Conservation (phyloP, 2,329 filamentous ascomycete species). For the Aspergillus sp. region DNA sequence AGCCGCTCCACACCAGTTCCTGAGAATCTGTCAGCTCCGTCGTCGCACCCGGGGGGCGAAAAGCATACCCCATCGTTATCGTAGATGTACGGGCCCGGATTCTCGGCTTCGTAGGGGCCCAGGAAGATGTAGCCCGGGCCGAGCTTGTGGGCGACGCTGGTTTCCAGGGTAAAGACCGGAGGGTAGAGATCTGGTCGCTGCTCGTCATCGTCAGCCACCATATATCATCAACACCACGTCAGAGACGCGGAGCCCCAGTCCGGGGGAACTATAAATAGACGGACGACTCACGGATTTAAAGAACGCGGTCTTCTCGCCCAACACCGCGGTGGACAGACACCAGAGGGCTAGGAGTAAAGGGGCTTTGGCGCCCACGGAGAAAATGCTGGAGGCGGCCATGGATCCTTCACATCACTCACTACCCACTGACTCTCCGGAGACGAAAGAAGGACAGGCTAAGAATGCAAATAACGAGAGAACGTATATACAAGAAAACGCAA, state of each 20-base stretch:
- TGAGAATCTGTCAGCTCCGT: slow-evolving; percentile 12
- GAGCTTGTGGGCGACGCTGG: slow-evolving; percentile 20
- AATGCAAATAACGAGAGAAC: slow-evolving; percentile 2
- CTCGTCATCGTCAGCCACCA: slow-evolving; percentile 1
- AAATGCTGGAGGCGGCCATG: slow-evolving; percentile 15
- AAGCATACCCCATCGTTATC: slow-evolving; percentile 38
- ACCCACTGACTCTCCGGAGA: slow-evolving; percentile 3
- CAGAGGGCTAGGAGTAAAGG: slow-evolving; percentile 1
- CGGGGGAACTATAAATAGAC: not conserved
- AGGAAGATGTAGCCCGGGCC: slow-evolving; percentile 44
- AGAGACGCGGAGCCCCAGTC: not conserved
- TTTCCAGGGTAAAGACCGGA: slow-evolving; percentile 25
- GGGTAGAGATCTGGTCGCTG: slow-evolving; percentile 33
- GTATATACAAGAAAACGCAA: slow-evolving; percentile 1
- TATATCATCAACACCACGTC: not conserved
- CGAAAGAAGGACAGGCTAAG: no score
- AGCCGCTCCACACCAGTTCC: slow-evolving; percentile 44
- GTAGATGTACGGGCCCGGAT: slow-evolving; percentile 44
- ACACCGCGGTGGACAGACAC: slow-evolving; percentile 12
- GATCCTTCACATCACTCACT: slow-evolving; percentile 16
- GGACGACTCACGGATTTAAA: slow-evolving; percentile 28
- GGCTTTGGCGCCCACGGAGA: slow-evolving; percentile 3
- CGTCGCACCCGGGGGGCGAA: no score
- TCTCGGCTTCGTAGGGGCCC: slow-evolving; percentile 40
- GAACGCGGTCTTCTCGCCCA: slow-evolving; percentile 22